Evolutionary conservation across 179 eudicot genomes (phyloP), one percentile per base, ranked within the genome.

Genomic region (Drosera spatulata): DNA sequence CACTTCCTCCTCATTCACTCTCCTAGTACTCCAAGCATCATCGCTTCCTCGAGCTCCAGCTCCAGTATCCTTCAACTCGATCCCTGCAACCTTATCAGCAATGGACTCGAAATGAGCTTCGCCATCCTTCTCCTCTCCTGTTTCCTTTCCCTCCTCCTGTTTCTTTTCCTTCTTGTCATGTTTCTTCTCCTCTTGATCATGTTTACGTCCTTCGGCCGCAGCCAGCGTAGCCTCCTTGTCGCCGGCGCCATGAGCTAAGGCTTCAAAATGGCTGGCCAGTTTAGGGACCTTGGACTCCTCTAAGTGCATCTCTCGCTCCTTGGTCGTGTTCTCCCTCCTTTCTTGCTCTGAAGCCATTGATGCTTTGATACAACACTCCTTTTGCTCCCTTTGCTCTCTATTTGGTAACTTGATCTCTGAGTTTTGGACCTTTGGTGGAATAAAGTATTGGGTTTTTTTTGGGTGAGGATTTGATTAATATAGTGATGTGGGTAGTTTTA

Each of bases 281-380:
- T 86, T 73, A 2, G 87, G 85, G 1, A 80, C 95, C 5, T 61
- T 58, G 45, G 82, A 78, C 61, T 76, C 77, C 69, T 78, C 82
- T 2, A 73, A 77, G 3, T 66, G 66, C 3, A 66, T 37, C 33
- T 70, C 67, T 41, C 79, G 62, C 63, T 75, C 88, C 13, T 72
- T 66, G 10, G 79, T 81, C 10, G 49, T 65, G 46, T 77, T 67
- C 8, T 85, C 84, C 68, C 85, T 79, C 51, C 80, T 77, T 40
- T 77, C 46, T 58, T 89, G 80, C 39, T 79, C 68, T 2, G 97
- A 79, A 38, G 89, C 86, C 95, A 87, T 88, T 40, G 33, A 11
- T 60, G 6, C 1, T 22, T 22, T 22, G 33, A 22, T 22, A 22
- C 33, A n/a, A n/a, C n/a, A n/a, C n/a, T n/a, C n/a, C n/a, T n/a